Evolutionary conservation across 2,329 filamentous ascomycete genomes (phyloP).

Genomic region (Penicillium griseofulvum): DNA sequence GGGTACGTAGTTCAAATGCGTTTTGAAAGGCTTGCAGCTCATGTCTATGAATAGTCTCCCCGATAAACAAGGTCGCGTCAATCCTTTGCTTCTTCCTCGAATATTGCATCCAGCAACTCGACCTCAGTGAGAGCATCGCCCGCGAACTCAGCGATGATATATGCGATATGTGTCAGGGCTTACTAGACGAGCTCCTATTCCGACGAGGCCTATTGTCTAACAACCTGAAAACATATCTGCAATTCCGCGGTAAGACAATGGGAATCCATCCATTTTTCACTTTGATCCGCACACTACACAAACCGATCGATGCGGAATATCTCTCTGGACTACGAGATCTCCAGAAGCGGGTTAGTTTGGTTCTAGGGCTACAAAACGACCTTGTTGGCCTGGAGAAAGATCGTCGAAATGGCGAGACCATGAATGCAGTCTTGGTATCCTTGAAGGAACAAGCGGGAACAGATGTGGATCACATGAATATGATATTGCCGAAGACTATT

Average conservation of each 20-base stretch:
- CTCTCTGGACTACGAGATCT: not conserved
- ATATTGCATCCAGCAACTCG: not conserved
- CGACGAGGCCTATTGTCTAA: not conserved
- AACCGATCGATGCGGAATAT: not conserved
- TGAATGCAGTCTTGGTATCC: conserved; percentile 6
- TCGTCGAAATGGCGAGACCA: conserved; percentile 2
- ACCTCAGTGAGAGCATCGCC: not conserved
- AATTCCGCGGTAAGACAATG: conserved; percentile 2
- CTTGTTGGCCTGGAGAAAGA: conserved; percentile 7
- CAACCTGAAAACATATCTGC: not conserved
- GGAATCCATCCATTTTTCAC: conserved; percentile 5
- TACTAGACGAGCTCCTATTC: not conserved
- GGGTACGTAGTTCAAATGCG: not conserved
- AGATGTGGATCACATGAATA: not conserved
- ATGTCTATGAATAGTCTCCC: not conserved
- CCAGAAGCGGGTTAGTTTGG: not conserved
- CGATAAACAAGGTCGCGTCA: not conserved
- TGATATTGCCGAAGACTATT: not conserved
- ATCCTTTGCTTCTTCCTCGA: not conserved
- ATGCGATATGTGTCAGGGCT: conserved; percentile 1
- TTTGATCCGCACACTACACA: not conserved
- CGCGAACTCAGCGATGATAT: not conserved
- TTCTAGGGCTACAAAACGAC: conserved; percentile 3
- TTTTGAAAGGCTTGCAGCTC: fast-evolving
- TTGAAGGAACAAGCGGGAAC: not conserved